Evolutionary conservation across 192 early-diverging fungal species (phyloP).

Genomic region (Coemansia sp.): DNA sequence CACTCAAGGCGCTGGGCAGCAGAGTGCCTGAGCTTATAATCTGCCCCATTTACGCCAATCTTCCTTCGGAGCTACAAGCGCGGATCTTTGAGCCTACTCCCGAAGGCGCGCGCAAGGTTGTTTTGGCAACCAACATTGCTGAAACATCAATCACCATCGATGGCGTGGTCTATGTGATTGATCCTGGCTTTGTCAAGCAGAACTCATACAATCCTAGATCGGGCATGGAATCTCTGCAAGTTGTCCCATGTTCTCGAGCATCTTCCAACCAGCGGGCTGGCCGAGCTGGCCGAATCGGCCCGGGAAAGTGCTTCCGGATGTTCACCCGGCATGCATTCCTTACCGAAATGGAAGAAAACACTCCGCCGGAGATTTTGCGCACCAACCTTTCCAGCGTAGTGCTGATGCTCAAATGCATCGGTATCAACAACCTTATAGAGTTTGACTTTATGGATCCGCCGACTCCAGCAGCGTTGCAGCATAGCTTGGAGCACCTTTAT

Average conservation of each 20-base stretch:
- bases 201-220: constrained; percentile 90
- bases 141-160: constrained; percentile 98
- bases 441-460: constrained; percentile 99
- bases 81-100: constrained; percentile 98
- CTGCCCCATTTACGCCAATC: constrained; percentile 93
- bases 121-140: constrained; percentile 98
- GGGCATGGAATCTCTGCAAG: constrained; percentile 96
- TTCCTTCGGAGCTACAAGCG: constrained; percentile 94
- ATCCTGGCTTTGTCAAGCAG: constrained; percentile 97
- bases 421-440: constrained; percentile 93
- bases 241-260: constrained; percentile 92
- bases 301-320: constrained; percentile 95
- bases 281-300: constrained; percentile 92
- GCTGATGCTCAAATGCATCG: constrained; percentile 89
- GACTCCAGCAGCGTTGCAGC: constrained; percentile 85
- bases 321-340: constrained; percentile 89
- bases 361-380: constrained; percentile 94
- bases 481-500: constrained; percentile 87
- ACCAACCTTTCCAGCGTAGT: constrained; percentile 92
- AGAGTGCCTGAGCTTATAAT: constrained; percentile 88
- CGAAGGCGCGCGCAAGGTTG: constrained; percentile 88
- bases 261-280: constrained; percentile 93
- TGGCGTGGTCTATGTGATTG: constrained; percentile 95
- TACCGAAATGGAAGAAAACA: constrained; percentile 94
- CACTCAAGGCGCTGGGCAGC: constrained; percentile 77